Conservation (phyloP, 2,329 filamentous ascomycete species). For the Macroventuria anomochaeta region DNA sequence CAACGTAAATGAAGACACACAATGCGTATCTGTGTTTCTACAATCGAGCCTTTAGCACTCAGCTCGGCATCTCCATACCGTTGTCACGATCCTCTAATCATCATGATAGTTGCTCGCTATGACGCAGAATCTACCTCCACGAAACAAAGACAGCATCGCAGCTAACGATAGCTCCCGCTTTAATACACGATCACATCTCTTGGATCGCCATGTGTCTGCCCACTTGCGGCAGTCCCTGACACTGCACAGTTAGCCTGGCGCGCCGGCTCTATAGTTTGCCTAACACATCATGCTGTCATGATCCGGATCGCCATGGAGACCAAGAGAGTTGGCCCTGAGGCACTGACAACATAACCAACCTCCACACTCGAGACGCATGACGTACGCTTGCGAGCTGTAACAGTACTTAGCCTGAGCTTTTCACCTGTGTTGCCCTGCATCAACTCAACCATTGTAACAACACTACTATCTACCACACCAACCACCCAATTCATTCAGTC, state of each 20-base stretch:
- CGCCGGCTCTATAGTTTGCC: background rate
- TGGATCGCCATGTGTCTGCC: conserved; percentile 24
- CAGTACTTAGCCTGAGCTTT: conserved; percentile 20
- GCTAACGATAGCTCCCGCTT: conserved; percentile 22
- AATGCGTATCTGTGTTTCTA: background rate
- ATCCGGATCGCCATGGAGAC: conserved; percentile 12
- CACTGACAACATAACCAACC: conserved; percentile 1
- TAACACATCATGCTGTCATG: conserved; percentile 33
- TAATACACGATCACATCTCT: conserved; percentile 14
- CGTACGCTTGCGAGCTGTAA: conserved; percentile 5
- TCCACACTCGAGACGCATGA: conserved; percentile 13
- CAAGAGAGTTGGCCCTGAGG: conserved; percentile 1
- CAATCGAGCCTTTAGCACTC: background rate
- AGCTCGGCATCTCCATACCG: no score
- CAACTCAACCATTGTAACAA: background rate
- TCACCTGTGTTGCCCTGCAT: background rate
- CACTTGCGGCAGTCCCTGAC: conserved; percentile 10
- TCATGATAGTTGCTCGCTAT: background rate
- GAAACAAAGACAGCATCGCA: conserved; percentile 2
- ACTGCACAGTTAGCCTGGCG: conserved; percentile 13
- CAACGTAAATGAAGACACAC: no score
- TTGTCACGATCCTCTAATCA: background rate
- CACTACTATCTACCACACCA: background rate
- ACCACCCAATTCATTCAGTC: background rate
- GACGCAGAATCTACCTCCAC: conserved; percentile 1